Evolutionary conservation across 192 early-diverging fungal genomes (phyloP), one percentile per base, ranked within the genome.

Genomic region (Dimargaris verticillata): DNA sequence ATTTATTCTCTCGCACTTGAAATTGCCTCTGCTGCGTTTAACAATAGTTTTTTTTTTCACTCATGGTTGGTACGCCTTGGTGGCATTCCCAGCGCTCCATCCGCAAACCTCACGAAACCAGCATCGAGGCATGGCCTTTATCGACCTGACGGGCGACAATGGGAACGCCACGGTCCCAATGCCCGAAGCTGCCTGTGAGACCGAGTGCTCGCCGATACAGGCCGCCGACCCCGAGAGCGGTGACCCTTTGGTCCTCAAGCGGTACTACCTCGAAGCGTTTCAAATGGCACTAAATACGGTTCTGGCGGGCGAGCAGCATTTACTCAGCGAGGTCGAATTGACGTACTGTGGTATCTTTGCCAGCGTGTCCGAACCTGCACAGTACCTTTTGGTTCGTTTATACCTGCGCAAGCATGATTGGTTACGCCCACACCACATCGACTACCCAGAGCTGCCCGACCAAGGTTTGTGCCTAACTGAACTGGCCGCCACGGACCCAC

Each of bases 221-320:
- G 33, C 33, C 33, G 7, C 33, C 7, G 33, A 38, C 33, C 33
- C 33, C 33, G 33, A 38, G 7, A 38, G 33, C 33, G 7, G 33
- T 7, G 51, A 18, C 20, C 51, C 51, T 25, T 25, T 25, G 22
- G 5, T 25, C 22, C 57, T 42, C 43, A 59, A 59, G 43, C 29
- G 28, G 57, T 59, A 59, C n/a, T 59, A 59, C 41, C 25, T 59
- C 7, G 57, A 59, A 13, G 14, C 57, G 38, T 59, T 59, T 38
- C 57, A 25, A 0, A 43, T 17, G 7, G n/a, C 24, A 0, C 29
- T 59, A 25, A 25, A 59, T 1, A 43, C 57, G 14, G 57, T 59
- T 18, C 43, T 59, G 29, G 57, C 5, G 5, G 43, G 41, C 17
- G 57, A 59, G 41, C 38, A 41, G 41, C 42, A 59, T 25, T 38